phyloP scores from a whole-genome alignment of 768 basidiomycete genomes.

The Psilocybe azurescens region DNA sequence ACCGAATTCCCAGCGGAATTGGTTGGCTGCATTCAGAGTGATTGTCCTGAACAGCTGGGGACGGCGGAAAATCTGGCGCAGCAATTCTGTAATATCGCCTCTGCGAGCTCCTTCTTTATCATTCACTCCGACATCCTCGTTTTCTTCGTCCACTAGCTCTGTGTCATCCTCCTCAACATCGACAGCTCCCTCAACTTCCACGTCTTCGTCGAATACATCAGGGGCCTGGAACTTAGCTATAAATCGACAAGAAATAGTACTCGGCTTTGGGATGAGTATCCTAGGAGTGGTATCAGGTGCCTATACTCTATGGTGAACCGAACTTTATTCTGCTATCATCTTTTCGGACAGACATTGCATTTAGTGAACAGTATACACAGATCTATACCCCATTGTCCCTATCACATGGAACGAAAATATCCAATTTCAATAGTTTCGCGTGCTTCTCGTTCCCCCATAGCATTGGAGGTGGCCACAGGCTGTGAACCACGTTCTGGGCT shows the following conservation, averaged over 20 bases:
- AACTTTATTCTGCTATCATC: background rate
- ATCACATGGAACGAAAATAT: too few species aligned
- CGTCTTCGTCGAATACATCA: background rate
- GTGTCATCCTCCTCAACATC: background rate
- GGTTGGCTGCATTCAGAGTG: conserved; percentile 39
- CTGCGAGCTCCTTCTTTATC: conserved; percentile 37
- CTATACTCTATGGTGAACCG: background rate
- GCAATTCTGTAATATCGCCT: conserved; percentile 50
- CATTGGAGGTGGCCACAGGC: too few species aligned
- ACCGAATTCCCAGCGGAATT: conserved; percentile 41
- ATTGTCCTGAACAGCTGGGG: conserved; percentile 42
- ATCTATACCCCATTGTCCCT: background rate
- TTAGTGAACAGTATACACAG: background rate
- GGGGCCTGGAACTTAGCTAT: background rate
- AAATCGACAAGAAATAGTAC: background rate
- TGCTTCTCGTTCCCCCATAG: too few species aligned
- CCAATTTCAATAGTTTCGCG: too few species aligned
- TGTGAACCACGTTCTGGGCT: too few species aligned
- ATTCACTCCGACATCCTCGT: conserved; percentile 35
- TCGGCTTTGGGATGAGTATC: background rate
- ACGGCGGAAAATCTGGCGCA: conserved; percentile 50
- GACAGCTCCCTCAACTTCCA: background rate
- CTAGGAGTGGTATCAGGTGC: background rate
- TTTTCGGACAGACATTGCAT: background rate
- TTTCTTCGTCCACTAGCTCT: background rate